Base-by-base conservation (phyloP, 2,329 filamentous ascomycete species). In the Pezicula rhizophila region DNA sequence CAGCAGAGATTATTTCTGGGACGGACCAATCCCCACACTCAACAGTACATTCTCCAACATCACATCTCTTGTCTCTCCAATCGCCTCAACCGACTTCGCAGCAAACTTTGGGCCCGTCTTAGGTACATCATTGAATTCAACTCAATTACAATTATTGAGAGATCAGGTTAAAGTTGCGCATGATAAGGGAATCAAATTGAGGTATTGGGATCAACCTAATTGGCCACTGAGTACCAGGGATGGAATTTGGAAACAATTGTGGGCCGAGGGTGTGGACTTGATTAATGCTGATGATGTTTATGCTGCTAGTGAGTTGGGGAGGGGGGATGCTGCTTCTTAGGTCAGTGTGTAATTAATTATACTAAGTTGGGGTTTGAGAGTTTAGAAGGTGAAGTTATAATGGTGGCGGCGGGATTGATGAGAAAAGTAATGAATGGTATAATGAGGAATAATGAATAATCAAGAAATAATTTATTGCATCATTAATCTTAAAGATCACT, bases 261-360 rank as follows among this genome's bases (percentile, higher is more conserved):
- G 75, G 20, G 62, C 68, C 8, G 76, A 79, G 55, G 79, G 77
- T 0, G 76, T 79, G 3, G 79, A 82, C 60, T 64, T 83, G 44
- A 59, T 85, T 42, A 84, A 82, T 61, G 77, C 76, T 10, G 81
- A 84, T 63, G 77, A 84, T 59, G 58, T 84, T 42, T 53, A 51
- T 31, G 58, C 55, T 37, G 60, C 58, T 6, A 55, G 57, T 15
- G 56, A 57, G 8, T 52, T 58, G 46, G 52, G 26, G 11, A 40
- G 17, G 17, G 23, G 38, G 17, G 38, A 40, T 11, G 28, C 28
- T 31, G 28, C 28, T 11, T 31, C 28, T 10, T 31, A 31, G 28
- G 8, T 11, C 2, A 11, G 28, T 10, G 8, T 31, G 28, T 31
- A 10, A 2, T 31, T 10, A 10, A 12, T 31, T 4, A 10, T 31